Evolutionary conservation across 306 rosid genomes (phyloP), one percentile per base, ranked within the genome.

Genomic region (apple (Malus domestica)): DNA sequence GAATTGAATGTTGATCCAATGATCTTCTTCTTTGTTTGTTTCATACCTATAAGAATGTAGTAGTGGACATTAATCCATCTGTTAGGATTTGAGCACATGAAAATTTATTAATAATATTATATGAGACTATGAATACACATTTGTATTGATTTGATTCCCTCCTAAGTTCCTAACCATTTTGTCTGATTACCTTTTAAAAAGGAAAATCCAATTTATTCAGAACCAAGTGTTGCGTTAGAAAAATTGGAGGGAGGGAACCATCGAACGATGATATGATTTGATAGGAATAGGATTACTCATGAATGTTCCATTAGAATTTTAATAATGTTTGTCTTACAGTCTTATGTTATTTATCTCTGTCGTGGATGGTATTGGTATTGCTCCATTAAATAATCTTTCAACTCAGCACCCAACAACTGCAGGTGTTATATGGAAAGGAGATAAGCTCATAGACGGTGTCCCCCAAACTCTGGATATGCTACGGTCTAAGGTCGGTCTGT

Each of bases 341-440:
- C 66, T 57, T 22, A 8, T 42, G 32, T 2, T 35, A 23, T 7
- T 19, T 6, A 30, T 20, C 16, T 52, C 11, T 40, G 11, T 12
- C 22, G 33, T n/a, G n/a, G 65, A 52, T 51, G 76, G 66, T 66
- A 57, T 10, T 73, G 51, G 71, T 66, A 57, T 10, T 73, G 51
- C 73, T 42, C 35, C 49, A 8, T 18, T 38, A 12, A 72, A 22
- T 60, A 59, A 52, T 25, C 38, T 18, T 30, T 27, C 18, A 42
- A 42, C 23, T 45, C 67, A 32, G 25, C 46, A 49, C 71, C 18
- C 10, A 57, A 76, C 22, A 35, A 77, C 74, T 81, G 83, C 86
- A 96, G 99, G 99, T 64, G 99, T 96, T 83, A 96, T 96, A 87
- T 96, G 99, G 99, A 92, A 96, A 81, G 99, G 99, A 55, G 99